Conservation (phyloP, 2,329 filamentous ascomycete species). For the Aotearoamyces nothofagi region DNA sequence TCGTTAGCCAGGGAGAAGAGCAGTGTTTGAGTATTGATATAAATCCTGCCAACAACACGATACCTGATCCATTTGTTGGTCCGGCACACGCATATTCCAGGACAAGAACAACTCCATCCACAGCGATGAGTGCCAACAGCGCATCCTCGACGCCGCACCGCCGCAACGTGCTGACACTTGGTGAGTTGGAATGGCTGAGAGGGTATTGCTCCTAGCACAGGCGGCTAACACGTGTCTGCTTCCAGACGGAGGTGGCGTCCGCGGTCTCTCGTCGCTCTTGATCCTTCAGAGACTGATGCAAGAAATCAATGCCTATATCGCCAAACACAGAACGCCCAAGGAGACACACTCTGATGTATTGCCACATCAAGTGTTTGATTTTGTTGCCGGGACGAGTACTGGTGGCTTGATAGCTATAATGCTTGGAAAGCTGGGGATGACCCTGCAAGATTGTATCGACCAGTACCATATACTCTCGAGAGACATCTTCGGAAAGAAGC, state of each 20-base stretch:
- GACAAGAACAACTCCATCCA: no score
- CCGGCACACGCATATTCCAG: no score
- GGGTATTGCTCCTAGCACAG: background rate
- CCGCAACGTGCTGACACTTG: background rate
- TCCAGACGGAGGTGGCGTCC: slow-evolving; percentile 20
- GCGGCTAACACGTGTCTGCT: background rate
- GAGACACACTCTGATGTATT: slow-evolving; percentile 5
- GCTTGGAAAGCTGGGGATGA: slow-evolving; percentile 16
- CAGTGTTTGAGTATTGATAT: no score
- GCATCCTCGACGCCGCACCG: no score
- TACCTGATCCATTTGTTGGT: no score
- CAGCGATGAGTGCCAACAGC: no score
- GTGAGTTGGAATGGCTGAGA: background rate
- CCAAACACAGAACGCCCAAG: background rate
- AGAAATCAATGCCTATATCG: slow-evolving; percentile 6
- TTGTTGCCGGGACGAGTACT: slow-evolving; percentile 19
- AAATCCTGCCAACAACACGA: no score
- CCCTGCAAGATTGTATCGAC: slow-evolving; percentile 12
- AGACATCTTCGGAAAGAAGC: background rate
- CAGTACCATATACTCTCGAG: background rate
- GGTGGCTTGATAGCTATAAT: slow-evolving; percentile 19
- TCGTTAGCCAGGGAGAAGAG: no score
- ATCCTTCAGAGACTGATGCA: slow-evolving; percentile 20
- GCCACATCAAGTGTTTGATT: slow-evolving; percentile 16
- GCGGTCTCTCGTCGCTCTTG: slow-evolving; percentile 19